Percentiles rank a stretch among this genome's conserved stretches.
Evolutionary conservation across 345 rosid genomes (phyloP).

Genomic region (Pseudoturritis turrita): DNA sequence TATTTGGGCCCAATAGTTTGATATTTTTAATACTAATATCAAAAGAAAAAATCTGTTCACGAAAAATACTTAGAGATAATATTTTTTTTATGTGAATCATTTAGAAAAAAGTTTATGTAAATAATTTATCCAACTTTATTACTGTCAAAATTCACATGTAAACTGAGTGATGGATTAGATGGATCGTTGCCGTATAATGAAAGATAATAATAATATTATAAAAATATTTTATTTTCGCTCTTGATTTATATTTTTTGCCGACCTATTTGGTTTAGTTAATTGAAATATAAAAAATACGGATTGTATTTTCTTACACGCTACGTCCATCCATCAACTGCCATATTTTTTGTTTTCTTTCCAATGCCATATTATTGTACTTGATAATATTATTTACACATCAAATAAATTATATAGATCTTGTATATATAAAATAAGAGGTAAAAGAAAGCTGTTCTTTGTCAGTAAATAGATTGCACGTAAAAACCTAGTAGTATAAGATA

Average conservation of each 20-base stretch:
- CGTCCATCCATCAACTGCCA: constrained; percentile 15
- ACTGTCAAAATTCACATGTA: constrained; percentile 12
- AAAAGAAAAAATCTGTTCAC: too few species aligned
- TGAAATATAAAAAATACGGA: background rate
- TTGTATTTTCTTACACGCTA: constrained; percentile 30
- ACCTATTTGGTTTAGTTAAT: constrained; percentile 1
- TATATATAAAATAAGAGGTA: background rate
- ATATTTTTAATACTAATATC: background rate
- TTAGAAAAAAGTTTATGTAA: background rate
- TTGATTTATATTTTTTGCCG: background rate
- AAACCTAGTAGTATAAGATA: too few species aligned
- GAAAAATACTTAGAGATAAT: background rate
- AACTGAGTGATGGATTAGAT: constrained; percentile 14
- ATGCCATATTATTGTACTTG: background rate
- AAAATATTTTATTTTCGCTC: background rate
- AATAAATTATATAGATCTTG: background rate
- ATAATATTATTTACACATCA: background rate
- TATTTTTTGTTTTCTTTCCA: background rate
- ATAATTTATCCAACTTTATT: background rate
- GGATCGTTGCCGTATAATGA: constrained; percentile 11
- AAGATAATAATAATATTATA: background rate
- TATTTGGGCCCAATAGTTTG: background rate
- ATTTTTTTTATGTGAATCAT: background rate
- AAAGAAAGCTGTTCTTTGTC: background rate
- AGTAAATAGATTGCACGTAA: background rate